Evolutionary conservation across 805 yeast genomes (phyloP).

Genomic region (Candida parachauliodes): DNA sequence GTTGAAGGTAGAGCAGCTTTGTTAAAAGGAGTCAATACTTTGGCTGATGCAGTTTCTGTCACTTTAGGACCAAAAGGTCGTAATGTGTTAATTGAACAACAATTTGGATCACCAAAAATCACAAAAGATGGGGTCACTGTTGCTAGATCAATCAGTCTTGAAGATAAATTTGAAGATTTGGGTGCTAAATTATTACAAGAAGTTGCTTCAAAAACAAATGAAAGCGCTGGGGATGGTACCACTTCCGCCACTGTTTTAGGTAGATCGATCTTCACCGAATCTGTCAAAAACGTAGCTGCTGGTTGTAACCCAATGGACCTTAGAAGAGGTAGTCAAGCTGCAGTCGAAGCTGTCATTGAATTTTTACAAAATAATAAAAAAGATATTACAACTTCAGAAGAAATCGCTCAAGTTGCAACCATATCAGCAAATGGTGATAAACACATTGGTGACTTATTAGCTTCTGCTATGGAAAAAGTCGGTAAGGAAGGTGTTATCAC

Average conservation of each 20-base stretch:
- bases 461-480: slow-evolving; percentile 96
- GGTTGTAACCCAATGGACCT: slow-evolving; percentile 99
- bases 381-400: slow-evolving; percentile 90
- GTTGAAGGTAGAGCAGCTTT: slow-evolving; percentile 96
- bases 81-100: slow-evolving; percentile 93
- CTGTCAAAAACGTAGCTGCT: slow-evolving; percentile 95
- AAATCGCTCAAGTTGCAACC: slow-evolving; percentile 97
- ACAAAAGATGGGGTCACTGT: slow-evolving; percentile 99
- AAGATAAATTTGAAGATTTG: slow-evolving; percentile 92
- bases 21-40: slow-evolving; percentile 87
- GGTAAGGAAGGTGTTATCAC: slow-evolving; percentile 99
- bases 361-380: slow-evolving; percentile 82
- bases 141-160: slow-evolving; percentile 76
- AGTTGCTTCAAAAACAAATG: slow-evolving; percentile 96
- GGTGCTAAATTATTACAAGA: slow-evolving; percentile 95
- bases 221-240: slow-evolving; percentile 98
- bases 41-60: slow-evolving; percentile 95
- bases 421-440: slow-evolving; percentile 95
- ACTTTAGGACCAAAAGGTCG: slow-evolving; percentile 98
- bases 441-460: slow-evolving; percentile 87
- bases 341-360: slow-evolving; percentile 88
- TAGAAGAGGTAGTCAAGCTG: slow-evolving; percentile 96
- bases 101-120: slow-evolving; percentile 95
- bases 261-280: slow-evolving; percentile 90
- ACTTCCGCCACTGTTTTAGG: slow-evolving; percentile 97